These are phyloP conservation scores for Orbilia brochopaga DNA, from an alignment of 2,329 filamentous ascomycete species.

Conservation along the genomic window DNA sequence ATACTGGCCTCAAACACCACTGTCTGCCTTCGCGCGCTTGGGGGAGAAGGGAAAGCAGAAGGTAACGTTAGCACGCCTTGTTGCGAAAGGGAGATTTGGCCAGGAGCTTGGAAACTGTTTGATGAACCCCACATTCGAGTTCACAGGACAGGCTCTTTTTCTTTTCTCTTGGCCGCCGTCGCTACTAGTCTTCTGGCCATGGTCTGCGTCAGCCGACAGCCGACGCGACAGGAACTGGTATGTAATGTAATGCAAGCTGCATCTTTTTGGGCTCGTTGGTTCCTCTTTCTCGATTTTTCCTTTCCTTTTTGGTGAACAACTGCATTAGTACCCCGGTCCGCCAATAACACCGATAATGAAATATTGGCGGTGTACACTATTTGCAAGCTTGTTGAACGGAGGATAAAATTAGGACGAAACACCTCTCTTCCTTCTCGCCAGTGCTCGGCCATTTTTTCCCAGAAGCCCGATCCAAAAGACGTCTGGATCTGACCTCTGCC, in stretches of 20 bases:
- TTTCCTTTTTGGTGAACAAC: neutral
- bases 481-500: constrained; percentile 47
- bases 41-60: constrained; percentile 27
- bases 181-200: neutral
- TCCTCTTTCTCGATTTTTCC: neutral
- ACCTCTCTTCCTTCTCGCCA: constrained; percentile 9
- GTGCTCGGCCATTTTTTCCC: neutral
- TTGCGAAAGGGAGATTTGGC: constrained; percentile 45
- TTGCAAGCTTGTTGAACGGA: neutral
- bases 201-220: constrained; percentile 19
- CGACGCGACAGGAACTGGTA: constrained; percentile 45
- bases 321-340: no score
- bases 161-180: no score
- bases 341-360: constrained; percentile 7
- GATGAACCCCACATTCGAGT: constrained; percentile 36
- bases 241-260: neutral
- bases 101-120: constrained; percentile 47
- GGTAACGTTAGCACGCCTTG: constrained; percentile 26
- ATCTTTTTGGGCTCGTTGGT: neutral
- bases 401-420: constrained; percentile 49
- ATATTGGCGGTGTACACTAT: constrained; percentile 19
- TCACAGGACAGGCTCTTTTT: no score
- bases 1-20: constrained; percentile 49
- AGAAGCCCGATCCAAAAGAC: constrained; percentile 23
- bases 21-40: constrained; percentile 50